Percentiles rank a stretch among this genome's conserved stretches.
Conservation (phyloP, 2,329 filamentous ascomycete species). For the Myriosclerotinia duriaeana region DNA sequence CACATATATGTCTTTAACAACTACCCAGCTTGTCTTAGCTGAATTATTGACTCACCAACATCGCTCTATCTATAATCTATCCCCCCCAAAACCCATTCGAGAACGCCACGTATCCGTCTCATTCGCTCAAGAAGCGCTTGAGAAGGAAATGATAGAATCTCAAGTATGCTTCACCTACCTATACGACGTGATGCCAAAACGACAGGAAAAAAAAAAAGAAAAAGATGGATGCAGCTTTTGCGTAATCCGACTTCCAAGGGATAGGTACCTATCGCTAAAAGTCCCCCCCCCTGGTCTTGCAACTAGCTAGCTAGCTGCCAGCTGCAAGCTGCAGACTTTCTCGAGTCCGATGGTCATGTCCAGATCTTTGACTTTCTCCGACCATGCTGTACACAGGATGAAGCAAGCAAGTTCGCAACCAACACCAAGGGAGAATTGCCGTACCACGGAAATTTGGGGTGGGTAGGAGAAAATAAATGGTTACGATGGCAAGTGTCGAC, state of each 20-base stretch:
- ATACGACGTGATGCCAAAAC: neutral
- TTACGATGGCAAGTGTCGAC: neutral
- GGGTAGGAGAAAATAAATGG: neutral
- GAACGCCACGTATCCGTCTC: neutral
- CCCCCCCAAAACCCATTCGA: neutral
- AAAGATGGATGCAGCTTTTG: neutral
- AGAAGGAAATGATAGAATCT: slow-evolving; percentile 10
- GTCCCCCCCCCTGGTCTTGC: slow-evolving; percentile 5
- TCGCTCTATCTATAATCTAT: too few relatives aligned
- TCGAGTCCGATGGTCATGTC: slow-evolving; percentile 18
- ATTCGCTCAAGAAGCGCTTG: slow-evolving; percentile 14
- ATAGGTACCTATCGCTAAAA: neutral
- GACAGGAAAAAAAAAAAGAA: neutral
- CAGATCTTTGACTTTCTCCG: slow-evolving; percentile 13
- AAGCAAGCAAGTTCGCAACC: slow-evolving; percentile 7
- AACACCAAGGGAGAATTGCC: slow-evolving; percentile 3
- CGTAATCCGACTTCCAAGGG: slow-evolving; percentile 6
- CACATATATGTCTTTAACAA: slow-evolving; percentile 6
- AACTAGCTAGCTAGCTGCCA: neutral
- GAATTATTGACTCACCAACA: neutral
- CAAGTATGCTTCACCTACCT: neutral
- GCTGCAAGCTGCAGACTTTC: slow-evolving; percentile 20
- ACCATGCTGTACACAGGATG: slow-evolving; percentile 7
- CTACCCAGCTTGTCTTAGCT: slow-evolving; percentile 5
- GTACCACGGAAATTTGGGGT: slow-evolving; percentile 7